Conservation (phyloP, 1,139 yeast genomes). For the Candida tetrigidarum region DNA sequence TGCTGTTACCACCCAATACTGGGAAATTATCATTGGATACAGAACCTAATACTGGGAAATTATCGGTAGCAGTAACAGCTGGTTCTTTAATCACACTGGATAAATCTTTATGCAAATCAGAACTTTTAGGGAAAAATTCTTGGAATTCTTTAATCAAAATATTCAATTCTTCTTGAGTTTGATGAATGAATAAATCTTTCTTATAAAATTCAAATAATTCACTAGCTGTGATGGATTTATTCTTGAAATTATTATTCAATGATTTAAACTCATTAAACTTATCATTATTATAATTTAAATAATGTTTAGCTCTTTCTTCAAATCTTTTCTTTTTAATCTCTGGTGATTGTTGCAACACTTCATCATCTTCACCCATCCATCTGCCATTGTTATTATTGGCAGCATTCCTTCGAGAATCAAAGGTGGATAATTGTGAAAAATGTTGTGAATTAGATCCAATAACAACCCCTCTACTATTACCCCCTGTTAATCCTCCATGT, state of each 20-base stretch:
- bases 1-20: conserved; percentile 35
- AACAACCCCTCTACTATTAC: conserved; percentile 42
- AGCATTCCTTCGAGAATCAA: conserved; percentile 21
- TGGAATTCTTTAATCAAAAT: conserved; percentile 60
- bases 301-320: conserved; percentile 86
- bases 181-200: conserved; percentile 47
- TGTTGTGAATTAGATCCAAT: conserved; percentile 53
- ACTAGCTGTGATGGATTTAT: conserved; percentile 49
- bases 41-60: conserved; percentile 39
- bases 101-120: conserved; percentile 33
- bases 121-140: conserved; percentile 50
- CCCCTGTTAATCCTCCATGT: conserved; percentile 67
- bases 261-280: conserved; percentile 53
- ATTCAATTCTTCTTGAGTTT: conserved; percentile 49
- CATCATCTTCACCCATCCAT: conserved; percentile 26
- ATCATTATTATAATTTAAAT: conserved; percentile 57
- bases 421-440: conserved; percentile 73
- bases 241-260: conserved; percentile 53
- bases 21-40: conserved; percentile 51
- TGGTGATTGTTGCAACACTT: conserved; percentile 35
- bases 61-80: conserved; percentile 22
- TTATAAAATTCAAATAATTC: conserved; percentile 56
- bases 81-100: conserved; percentile 28
- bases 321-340: conserved; percentile 65
- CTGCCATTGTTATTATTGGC: conserved; percentile 10